These are phyloP conservation scores for Fusarium anthophilum DNA, from an alignment of 2,329 filamentous ascomycete genomes.

Conservation along the genomic window DNA sequence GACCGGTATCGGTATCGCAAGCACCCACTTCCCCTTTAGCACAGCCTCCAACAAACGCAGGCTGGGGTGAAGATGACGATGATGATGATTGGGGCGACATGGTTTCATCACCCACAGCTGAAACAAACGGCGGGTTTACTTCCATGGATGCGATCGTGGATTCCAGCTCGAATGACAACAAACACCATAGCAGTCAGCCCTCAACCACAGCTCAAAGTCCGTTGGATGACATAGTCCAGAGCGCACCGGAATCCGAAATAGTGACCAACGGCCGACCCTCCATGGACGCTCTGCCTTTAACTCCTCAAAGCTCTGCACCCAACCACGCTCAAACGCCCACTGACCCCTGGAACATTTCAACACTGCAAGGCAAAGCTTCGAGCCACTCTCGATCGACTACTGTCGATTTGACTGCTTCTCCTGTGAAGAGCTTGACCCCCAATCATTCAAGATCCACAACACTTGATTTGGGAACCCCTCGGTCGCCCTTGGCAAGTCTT, in stretches of 20 bases:
- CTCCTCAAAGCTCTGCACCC: constrained; percentile 2
- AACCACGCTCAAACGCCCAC: not conserved
- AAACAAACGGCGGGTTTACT: constrained; percentile 27
- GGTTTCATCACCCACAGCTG: constrained; percentile 52
- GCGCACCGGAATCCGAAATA: not conserved
- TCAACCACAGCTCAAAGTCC: constrained; percentile 11
- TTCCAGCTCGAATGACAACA: not conserved
- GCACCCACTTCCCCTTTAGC: constrained; percentile 36
- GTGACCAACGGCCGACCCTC: constrained; percentile 15
- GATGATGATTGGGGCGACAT: constrained; percentile 71
- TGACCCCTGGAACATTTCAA: not conserved
- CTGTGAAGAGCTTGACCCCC: constrained; percentile 8
- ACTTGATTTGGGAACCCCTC: constrained; percentile 20
- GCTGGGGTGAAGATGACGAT: constrained; percentile 39
- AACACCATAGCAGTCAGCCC: constrained; percentile 6
- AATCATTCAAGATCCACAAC: constrained; percentile 29
- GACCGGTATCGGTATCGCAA: constrained; percentile 28
- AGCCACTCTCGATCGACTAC: constrained; percentile 35
- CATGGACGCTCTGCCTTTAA: constrained; percentile 2
- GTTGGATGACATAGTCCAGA: not conserved
- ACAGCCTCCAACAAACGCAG: constrained; percentile 30
- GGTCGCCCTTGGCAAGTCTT: constrained; percentile 20
- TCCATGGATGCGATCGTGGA: constrained; percentile 31
- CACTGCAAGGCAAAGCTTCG: not conserved
- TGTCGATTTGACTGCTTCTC: constrained; percentile 15